Evolutionary conservation across 768 basidiomycete species (phyloP), one percentile per base, ranked within the genome.

Genomic region (Naganishia randhawae): DNA sequence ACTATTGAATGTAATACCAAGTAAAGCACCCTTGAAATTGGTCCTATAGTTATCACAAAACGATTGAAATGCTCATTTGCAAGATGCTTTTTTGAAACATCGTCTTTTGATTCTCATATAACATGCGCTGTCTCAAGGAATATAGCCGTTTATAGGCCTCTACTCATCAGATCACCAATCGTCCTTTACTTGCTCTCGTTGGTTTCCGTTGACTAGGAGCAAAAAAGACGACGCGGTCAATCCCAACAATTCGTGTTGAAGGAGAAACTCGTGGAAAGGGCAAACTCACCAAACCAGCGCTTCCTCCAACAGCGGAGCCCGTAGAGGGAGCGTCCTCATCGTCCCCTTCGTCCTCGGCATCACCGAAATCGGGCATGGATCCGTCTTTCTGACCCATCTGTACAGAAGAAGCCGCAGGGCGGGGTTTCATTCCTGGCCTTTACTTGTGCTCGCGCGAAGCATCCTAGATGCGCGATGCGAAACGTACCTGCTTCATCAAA

Each of bases 301-400:
- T 27, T 25, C 51, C 51, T 6, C 27, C 51, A 9, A 19, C 51
- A 53, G 51, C 57, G 25, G 57, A 37, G 25, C 25, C 57, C 6
- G 57, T 29, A 9, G 57, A 16, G n/a, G 57, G 33, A 25, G 57
- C 72, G 27, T 73, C 74, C 5, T 57, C 71, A 19, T 71, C 75
- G 29, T 67, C 76, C 39, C n/a, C n/a, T n/a, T 73, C 78, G 27
- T 63, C 72, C 25, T 69, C 69, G 39, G 53, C 75, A 14, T 66
- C 71, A 6, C 62, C 74, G 19, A 65, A 65, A 29, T 72, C 76
- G 19, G 37, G 65, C 78, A 54, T 71, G 74, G 51, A 73, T 22
- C 75, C 72, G 19, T 63, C 70, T 17, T 48, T 39, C 14, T 68
- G 69, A 63, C 71, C 68, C 74, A 75, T 75, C 62, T 73, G 17